phyloP scores from a whole-genome alignment of 306 rosid species.

The Astragalus membranaceus region DNA sequence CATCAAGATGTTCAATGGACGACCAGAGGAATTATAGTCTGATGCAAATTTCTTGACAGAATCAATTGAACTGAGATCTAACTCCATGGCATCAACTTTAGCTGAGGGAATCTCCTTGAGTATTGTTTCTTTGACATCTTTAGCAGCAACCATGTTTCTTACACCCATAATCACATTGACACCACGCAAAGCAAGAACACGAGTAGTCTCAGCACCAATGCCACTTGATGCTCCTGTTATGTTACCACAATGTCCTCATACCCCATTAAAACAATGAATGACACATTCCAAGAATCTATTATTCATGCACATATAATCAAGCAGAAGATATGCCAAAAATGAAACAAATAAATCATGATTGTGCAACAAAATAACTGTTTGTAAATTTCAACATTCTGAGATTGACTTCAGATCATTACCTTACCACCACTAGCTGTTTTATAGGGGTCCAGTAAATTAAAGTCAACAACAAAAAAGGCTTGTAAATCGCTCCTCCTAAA shows the following conservation, averaged over 20 bases:
- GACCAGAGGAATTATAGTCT: conserved; percentile 56
- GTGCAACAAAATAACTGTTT: background rate
- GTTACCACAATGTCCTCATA: conserved; percentile 23
- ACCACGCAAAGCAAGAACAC: conserved; percentile 89
- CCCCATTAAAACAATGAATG: background rate
- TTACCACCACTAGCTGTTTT: background rate
- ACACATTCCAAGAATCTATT: background rate
- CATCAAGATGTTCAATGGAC: conserved; percentile 74
- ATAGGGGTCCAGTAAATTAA: background rate
- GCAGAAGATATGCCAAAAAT: background rate
- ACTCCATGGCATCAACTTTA: conserved; percentile 73
- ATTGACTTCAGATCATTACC: background rate
- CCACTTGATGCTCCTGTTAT: conserved; percentile 93
- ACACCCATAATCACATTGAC: conserved; percentile 83
- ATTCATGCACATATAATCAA: background rate
- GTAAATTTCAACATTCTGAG: background rate
- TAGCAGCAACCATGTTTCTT: conserved; percentile 59
- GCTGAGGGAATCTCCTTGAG: conserved; percentile 65
- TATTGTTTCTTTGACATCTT: conserved; percentile 54
- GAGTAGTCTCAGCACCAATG: conserved; percentile 75
- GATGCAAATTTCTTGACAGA: conserved; percentile 83
- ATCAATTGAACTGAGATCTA: conserved; percentile 69
- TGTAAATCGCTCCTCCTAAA: background rate
- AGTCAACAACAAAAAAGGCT: background rate
- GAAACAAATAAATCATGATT: background rate